Evolutionary conservation across 441 rosid genomes (phyloP).

Genomic region (Rhodomyrtus psidioides): DNA sequence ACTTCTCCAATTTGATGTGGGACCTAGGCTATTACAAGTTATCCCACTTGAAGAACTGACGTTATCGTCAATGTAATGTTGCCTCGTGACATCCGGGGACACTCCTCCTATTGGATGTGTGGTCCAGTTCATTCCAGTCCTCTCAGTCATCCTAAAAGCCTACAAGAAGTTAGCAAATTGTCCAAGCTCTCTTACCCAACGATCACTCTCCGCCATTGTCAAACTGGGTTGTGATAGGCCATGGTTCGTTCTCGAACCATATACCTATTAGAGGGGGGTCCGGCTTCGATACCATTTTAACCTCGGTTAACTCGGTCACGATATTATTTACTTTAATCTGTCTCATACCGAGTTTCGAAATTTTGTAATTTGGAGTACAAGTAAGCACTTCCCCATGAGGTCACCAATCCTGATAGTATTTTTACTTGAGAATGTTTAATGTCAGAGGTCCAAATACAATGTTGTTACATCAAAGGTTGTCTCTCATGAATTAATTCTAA

Average conservation of each 20-base stretch:
- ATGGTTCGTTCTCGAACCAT: not conserved
- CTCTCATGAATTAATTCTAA: not conserved
- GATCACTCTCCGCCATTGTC: not conserved
- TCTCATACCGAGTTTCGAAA: not conserved
- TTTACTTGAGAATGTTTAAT: not conserved
- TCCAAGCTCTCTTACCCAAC: not conserved
- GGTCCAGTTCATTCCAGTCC: not conserved
- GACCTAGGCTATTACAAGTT: not conserved
- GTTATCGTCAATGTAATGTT: not conserved
- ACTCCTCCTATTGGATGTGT: not conserved
- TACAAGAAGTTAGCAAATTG: not conserved
- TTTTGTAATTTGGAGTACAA: not conserved
- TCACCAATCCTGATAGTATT: not conserved
- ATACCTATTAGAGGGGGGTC: not conserved
- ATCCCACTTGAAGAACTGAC: not conserved
- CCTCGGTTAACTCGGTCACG: rapidly evolving
- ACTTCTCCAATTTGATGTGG: not conserved
- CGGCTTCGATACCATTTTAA: not conserved
- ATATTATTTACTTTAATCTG: not conserved
- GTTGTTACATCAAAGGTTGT: not conserved
- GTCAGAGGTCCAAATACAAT: not conserved
- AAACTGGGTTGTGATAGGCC: not conserved
- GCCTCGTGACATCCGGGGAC: not conserved
- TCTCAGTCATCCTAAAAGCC: not conserved
- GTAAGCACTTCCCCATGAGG: not conserved